phyloP scores from a whole-genome alignment of 2,329 filamentous ascomycete species.

The Claviceps sp. region DNA sequence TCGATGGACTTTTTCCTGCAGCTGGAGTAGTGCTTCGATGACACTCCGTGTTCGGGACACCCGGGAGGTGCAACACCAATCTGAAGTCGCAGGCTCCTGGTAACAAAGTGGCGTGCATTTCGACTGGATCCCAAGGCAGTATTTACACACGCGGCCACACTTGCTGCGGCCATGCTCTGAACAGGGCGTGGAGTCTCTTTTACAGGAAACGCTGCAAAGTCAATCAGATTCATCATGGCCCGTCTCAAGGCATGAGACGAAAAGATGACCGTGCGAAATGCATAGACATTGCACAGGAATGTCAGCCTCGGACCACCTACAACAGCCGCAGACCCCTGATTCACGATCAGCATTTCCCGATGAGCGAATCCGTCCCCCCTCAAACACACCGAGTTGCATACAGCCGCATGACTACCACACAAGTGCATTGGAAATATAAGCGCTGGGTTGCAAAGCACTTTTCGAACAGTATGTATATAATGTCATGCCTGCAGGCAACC shows the following conservation, averaged over 20 bases:
- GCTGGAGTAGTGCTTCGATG: neutral
- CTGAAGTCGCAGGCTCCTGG: neutral
- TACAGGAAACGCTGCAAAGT: neutral
- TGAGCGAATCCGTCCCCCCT: neutral
- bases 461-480: neutral
- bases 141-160: neutral
- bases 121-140: neutral
- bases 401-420: neutral
- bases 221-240: neutral
- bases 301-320: conserved; percentile 1
- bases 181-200: neutral
- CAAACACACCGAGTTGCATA: neutral
- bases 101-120: neutral
- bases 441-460: neutral
- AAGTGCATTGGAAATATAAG: neutral
- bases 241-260: neutral
- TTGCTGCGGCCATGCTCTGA: neutral
- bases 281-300: neutral
- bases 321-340: neutral
- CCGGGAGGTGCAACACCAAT: neutral
- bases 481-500: neutral
- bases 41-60: conserved; percentile 2
- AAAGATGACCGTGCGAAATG: neutral
- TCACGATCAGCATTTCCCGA: neutral
- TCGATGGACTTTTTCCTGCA: neutral